Evolutionary conservation across 1,284 basidiomycete species (phyloP).

Genomic region (Mycena sp.): DNA sequence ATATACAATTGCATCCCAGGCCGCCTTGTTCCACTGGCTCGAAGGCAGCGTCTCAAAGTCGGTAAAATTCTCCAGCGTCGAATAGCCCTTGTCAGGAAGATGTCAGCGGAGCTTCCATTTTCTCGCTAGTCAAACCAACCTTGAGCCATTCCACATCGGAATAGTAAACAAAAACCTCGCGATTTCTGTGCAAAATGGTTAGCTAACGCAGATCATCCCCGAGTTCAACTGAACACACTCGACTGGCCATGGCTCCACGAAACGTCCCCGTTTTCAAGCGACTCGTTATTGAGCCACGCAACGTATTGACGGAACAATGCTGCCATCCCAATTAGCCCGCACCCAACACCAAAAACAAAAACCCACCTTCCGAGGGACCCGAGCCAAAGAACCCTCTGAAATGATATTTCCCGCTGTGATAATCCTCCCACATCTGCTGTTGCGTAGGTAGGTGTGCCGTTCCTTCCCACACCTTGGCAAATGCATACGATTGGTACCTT

Average conservation of each 20-base stretch:
- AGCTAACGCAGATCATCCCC: neutral
- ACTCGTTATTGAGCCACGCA: constrained; percentile 37
- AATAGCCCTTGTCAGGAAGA: constrained; percentile 22
- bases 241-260: constrained; percentile 34
- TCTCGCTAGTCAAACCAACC: neutral
- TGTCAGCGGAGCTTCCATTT: neutral
- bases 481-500: constrained; percentile 29
- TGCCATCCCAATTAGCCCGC: neutral
- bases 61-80: constrained; percentile 30
- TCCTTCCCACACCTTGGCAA: constrained; percentile 34
- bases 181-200: constrained; percentile 21
- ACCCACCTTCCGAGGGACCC: constrained; percentile 8
- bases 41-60: constrained; percentile 32
- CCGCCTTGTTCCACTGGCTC: constrained; percentile 28
- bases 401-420: constrained; percentile 21
- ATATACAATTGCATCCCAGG: constrained; percentile 26
- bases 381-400: constrained; percentile 29
- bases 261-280: constrained; percentile 35
- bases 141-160: constrained; percentile 32
- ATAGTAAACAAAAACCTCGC: constrained; percentile 35
- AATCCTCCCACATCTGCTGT: constrained; percentile 21
- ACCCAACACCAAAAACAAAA: neutral
- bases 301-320: constrained; percentile 34
- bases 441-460: constrained; percentile 29
- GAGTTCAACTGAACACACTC: constrained; percentile 18